Conservation (phyloP, 768 basidiomycete species). For the Fistulinella prunicolor region DNA sequence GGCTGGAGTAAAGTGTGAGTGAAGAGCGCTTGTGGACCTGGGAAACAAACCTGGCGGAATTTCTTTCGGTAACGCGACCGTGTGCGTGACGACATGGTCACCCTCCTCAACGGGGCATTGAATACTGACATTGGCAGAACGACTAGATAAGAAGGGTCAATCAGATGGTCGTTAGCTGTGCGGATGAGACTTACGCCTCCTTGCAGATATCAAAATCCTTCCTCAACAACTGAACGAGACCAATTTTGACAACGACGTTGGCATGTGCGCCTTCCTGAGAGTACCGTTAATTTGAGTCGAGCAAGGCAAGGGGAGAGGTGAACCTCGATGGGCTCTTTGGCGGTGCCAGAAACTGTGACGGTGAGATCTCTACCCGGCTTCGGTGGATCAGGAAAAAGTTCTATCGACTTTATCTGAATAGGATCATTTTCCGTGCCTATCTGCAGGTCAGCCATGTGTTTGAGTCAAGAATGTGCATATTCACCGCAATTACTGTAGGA, state of each 20-base stretch:
- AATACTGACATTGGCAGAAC: constrained; percentile 68
- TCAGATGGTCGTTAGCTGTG: not conserved
- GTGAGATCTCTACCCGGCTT: constrained; percentile 83
- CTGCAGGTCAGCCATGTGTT: constrained; percentile 3
- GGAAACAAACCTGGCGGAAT: constrained; percentile 68
- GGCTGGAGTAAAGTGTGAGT: constrained; percentile 45
- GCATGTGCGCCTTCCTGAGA: constrained; percentile 86
- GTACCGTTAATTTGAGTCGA: constrained; percentile 9
- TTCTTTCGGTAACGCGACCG: constrained; percentile 84
- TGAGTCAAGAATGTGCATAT: constrained; percentile 26
- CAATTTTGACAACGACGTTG: constrained; percentile 90
- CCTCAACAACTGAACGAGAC: constrained; percentile 80
- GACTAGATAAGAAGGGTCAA: constrained; percentile 41
- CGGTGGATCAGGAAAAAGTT: constrained; percentile 84
- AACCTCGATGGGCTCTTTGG: constrained; percentile 64
- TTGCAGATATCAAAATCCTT: constrained; percentile 89
- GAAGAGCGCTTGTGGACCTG: not conserved
- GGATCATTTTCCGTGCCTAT: constrained; percentile 45
- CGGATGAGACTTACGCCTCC: constrained; percentile 67
- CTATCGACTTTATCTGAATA: constrained; percentile 68
- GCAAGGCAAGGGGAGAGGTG: constrained; percentile 8
- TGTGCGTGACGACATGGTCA: constrained; percentile 70
- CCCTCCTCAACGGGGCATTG: constrained; percentile 84
- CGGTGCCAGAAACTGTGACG: constrained; percentile 70
- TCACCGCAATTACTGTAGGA: constrained; percentile 71